These are phyloP conservation scores for Ceratocystiopsis minuta DNA, from an alignment of 2,329 filamentous ascomycete genomes.

Conservation along the genomic window DNA sequence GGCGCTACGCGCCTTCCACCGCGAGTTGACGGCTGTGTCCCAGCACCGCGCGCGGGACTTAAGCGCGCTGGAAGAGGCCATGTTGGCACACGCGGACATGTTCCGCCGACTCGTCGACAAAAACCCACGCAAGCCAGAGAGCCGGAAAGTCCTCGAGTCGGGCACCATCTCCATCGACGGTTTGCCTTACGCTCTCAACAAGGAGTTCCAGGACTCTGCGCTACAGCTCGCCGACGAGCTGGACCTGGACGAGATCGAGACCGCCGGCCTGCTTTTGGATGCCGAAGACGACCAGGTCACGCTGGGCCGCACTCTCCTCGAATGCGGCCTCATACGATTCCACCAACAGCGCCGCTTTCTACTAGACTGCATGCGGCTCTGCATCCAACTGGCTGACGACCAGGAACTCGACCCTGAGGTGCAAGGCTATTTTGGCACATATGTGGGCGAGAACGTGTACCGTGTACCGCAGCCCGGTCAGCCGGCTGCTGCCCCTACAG, in stretches of 20 bases:
- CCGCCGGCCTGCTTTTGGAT: slow-evolving; percentile 58
- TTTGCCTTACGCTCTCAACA: slow-evolving; percentile 63
- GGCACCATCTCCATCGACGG: slow-evolving; percentile 55
- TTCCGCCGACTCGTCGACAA: slow-evolving; percentile 61
- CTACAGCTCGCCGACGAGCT: slow-evolving; percentile 74
- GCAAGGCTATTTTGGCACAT: slow-evolving; percentile 31
- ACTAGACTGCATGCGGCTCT: slow-evolving; percentile 65
- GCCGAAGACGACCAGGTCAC: slow-evolving; percentile 50
- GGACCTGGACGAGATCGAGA: slow-evolving; percentile 75
- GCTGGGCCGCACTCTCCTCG: slow-evolving; percentile 54
- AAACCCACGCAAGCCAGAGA: slow-evolving; percentile 53
- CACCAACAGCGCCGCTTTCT: slow-evolving; percentile 71
- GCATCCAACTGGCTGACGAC: slow-evolving; percentile 52
- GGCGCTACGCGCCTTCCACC: slow-evolving; percentile 67
- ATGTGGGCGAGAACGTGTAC: slow-evolving; percentile 39
- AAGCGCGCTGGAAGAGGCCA: slow-evolving; percentile 50
- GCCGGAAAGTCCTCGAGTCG: slow-evolving; percentile 50
- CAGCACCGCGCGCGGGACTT: slow-evolving; percentile 44
- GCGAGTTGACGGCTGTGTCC: slow-evolving; percentile 61
- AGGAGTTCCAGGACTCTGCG: slow-evolving; percentile 68
- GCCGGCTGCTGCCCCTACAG: slow-evolving; percentile 24
- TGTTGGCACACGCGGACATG: slow-evolving; percentile 48
- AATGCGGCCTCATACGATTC: slow-evolving; percentile 71
- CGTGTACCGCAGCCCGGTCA: slow-evolving; percentile 27
- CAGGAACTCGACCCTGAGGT: slow-evolving; percentile 31